Base-by-base conservation (phyloP, 169 alveolate genomes). In the Theileria annulata region DNA sequence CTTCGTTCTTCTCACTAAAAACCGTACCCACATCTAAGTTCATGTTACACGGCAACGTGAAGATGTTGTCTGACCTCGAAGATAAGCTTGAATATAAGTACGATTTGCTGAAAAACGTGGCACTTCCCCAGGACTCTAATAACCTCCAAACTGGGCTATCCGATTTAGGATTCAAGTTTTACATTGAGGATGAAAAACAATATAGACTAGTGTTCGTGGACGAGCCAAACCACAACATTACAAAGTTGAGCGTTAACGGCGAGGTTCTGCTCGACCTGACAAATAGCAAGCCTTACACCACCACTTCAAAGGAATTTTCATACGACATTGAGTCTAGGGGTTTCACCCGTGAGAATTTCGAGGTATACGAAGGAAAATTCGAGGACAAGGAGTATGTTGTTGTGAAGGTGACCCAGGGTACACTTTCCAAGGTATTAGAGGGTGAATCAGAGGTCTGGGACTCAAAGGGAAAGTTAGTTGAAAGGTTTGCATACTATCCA, bases 371-470 rank as follows among this genome's bases (percentile, higher is more conserved):
- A 8, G 66, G 17, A 8, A 19, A 10, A 21, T 8, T 25, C 6
- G 31, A 56, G 8, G 31, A 4, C 33, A 56, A 25, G 51, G 51
- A 42, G 15, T 42, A 42, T 17, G 51, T 42, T 12, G 51, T 42
- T 42, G 51, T 42, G 51, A 42, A 8, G 51, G 51, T 42, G 3
- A 56, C 66, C n/a, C 27, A 56, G 30, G 30, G 31, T 0, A 56
- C 66, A 19, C 66, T 56, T 56, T 21, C 66, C 35, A 56, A 19
- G 28, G 37, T 62, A n/a, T 9, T 62, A 19, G 71, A 62, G 25
- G 71, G 71, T 1, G 33, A 25, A 8, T 37, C 13, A 9, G 23
- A 27, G 71, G 71, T 62, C 51, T 62, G 71, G 71, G 37, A 15
- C 12, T 8, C 25, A 8, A 37, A 21, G 6, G 71, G 48, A 12